Conservation (phyloP, 495 filamentous ascomycete genomes). For the Physcia stellaris region DNA sequence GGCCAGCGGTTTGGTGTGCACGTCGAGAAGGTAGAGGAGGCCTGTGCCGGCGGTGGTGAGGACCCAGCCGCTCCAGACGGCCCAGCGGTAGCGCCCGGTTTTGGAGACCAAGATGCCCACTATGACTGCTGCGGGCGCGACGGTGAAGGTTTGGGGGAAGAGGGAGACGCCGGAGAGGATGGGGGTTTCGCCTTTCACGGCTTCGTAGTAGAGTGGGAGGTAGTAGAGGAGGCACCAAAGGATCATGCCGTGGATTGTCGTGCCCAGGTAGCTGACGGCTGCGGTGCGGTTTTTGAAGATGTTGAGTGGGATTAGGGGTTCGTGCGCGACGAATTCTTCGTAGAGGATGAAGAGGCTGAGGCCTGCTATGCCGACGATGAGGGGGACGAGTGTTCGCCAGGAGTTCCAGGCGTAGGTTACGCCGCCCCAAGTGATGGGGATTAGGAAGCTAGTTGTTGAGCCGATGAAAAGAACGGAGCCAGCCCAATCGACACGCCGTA, state of each 20-base stretch:
- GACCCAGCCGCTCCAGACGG: conserved; percentile 43
- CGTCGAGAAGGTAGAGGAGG: conserved; percentile 30
- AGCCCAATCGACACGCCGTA: conserved; percentile 44
- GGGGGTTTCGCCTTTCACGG: conserved; percentile 38
- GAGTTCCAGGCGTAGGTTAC: conserved; percentile 33
- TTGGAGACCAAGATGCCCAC: conserved; percentile 33
- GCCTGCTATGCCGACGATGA: conserved; percentile 40
- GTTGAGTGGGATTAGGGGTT: conserved; percentile 31
- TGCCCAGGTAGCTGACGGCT: conserved; percentile 27
- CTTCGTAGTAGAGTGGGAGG: conserved; percentile 50
- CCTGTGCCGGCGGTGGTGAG: conserved; percentile 34
- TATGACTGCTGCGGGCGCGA: conserved; percentile 33
- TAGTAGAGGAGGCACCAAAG: conserved; percentile 45
- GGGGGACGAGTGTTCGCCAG: conserved; percentile 42
- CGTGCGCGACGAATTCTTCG: conserved; percentile 29
- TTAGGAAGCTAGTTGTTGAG: conserved; percentile 13
- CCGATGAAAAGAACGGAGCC: conserved; percentile 41
- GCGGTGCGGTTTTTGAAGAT: conserved; percentile 34
- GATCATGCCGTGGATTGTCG: conserved; percentile 39
- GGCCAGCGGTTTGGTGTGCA: conserved; percentile 27
- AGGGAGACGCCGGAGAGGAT: conserved; percentile 45
- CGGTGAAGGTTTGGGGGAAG: conserved; percentile 42
- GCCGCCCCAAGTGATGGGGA: conserved; percentile 35
- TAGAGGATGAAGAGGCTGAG: conserved; percentile 31
- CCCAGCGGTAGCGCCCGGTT: conserved; percentile 38